Percentiles rank a stretch among this genome's conserved stretches.
Evolutionary conservation across 2,329 filamentous ascomycete species (phyloP).

Genomic region (Aureobasidium musti): DNA sequence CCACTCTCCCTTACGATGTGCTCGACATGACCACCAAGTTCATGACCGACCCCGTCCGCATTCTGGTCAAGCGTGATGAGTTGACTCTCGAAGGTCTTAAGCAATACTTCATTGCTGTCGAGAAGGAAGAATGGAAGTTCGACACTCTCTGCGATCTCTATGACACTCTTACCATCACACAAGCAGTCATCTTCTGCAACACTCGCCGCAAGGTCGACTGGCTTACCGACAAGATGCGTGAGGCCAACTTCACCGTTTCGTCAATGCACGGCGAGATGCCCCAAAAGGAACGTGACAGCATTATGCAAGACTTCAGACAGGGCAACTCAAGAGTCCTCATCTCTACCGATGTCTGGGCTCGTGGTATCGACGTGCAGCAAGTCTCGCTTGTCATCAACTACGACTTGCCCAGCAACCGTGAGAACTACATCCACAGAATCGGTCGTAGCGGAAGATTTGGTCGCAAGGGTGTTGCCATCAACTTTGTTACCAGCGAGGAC

Average conservation of each 20-base stretch:
- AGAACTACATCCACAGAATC: constrained; percentile 99
- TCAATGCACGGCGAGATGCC: constrained; percentile 99
- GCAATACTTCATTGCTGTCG: constrained; percentile 98
- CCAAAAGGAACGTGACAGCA: constrained; percentile 95
- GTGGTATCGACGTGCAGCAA: constrained; percentile 98
- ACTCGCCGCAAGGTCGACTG: constrained; percentile 98
- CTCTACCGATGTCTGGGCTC: constrained; percentile 96
- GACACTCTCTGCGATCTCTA: constrained; percentile 98
- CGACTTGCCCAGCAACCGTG: constrained; percentile 94
- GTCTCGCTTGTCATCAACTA: constrained; percentile 99
- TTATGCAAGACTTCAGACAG: constrained; percentile 98
- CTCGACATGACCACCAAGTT: constrained; percentile 99
- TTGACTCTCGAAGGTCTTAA: constrained; percentile 95
- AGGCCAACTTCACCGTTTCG: constrained; percentile 97
- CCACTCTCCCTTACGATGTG: constrained; percentile 95
- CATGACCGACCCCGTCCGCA: constrained; percentile 97
- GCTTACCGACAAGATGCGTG: constrained; percentile 99
- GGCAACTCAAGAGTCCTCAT: constrained; percentile 95
- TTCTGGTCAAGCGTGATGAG: constrained; percentile 98
- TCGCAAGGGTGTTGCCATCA: constrained; percentile 98
- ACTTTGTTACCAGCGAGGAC: constrained; percentile 98
- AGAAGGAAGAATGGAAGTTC: constrained; percentile 99
- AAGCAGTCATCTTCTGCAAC: constrained; percentile 99
- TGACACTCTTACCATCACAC: constrained; percentile 96
- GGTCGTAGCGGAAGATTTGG: constrained; percentile 94